These are phyloP conservation scores for Phyllostachys edulis DNA, from an alignment of 176 grass and related monocot genomes.

Conservation along the genomic window DNA sequence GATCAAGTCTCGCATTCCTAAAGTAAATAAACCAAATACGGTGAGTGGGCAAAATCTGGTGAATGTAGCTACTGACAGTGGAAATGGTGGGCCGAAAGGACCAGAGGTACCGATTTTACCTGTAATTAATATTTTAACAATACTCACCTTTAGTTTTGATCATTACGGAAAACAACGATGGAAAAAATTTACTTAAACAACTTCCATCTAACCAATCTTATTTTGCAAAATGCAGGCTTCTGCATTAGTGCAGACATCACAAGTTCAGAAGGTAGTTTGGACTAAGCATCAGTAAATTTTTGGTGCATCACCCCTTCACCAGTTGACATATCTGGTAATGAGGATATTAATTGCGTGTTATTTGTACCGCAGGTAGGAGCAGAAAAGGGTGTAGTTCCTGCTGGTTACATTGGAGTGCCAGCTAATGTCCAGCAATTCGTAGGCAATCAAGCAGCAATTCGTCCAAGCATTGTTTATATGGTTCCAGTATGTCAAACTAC, in stretches of 20 bases:
- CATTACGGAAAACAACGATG: not conserved
- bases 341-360: conserved; percentile 31
- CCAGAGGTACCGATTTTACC: conserved; percentile 44
- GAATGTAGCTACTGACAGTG: conserved; percentile 40
- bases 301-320: conserved; percentile 24
- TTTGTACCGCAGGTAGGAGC: conserved; percentile 50
- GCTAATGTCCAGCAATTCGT: conserved; percentile 65
- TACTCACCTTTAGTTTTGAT: conserved; percentile 9
- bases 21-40: conserved; percentile 59
- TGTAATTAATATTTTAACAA: conserved; percentile 19
- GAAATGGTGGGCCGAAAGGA: conserved; percentile 50
- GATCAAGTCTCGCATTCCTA: conserved; percentile 74
- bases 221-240: conserved; percentile 51
- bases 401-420: conserved; percentile 57
- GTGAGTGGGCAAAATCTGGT: conserved; percentile 52
- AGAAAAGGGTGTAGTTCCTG: conserved; percentile 48
- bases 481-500: conserved; percentile 69
- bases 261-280: conserved; percentile 54
- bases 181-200: conserved; percentile 29
- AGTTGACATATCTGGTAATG: not conserved
- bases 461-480: conserved; percentile 96
- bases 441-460: conserved; percentile 57
- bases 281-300: conserved; percentile 34
- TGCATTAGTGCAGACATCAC: conserved; percentile 37
- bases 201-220: conserved; percentile 21